Percentiles rank a stretch among this genome's conserved stretches.
Evolutionary conservation across 495 filamentous ascomycete genomes (phyloP).

Genomic region (Xylaria nigripes): DNA sequence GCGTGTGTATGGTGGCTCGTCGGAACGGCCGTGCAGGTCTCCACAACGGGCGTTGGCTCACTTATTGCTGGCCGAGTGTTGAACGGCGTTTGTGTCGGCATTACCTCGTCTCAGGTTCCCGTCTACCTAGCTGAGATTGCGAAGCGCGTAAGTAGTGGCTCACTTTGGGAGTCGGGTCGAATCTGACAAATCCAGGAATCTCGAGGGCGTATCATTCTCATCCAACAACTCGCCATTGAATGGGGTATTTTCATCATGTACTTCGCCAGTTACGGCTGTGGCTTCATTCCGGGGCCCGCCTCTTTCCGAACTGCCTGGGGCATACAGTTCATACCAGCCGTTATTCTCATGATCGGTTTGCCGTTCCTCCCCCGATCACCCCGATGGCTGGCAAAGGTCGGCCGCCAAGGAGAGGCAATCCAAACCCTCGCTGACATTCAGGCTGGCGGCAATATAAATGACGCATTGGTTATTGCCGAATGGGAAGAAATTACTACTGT

Average conservation of each 20-base stretch:
- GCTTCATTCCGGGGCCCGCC: constrained; percentile 50
- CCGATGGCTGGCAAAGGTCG: constrained; percentile 63
- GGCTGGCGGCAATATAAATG: constrained; percentile 52
- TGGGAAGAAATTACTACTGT: constrained; percentile 61
- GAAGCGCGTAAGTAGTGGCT: constrained; percentile 48
- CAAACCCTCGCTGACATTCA: constrained; percentile 62
- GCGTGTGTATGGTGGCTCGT: constrained; percentile 64
- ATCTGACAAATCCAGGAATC: constrained; percentile 14
- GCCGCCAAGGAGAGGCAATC: constrained; percentile 59
- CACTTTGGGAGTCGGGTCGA: background rate
- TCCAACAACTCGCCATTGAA: constrained; percentile 71
- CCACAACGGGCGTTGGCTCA: constrained; percentile 50
- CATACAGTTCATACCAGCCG: constrained; percentile 59
- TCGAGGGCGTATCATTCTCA: constrained; percentile 58
- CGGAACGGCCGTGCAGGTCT: constrained; percentile 59
- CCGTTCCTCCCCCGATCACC: constrained; percentile 67
- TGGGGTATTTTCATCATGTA: constrained; percentile 52
- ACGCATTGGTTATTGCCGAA: constrained; percentile 63
- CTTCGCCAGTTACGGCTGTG: constrained; percentile 45
- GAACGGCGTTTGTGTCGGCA: constrained; percentile 64
- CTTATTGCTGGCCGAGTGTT: constrained; percentile 64
- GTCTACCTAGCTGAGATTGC: constrained; percentile 75
- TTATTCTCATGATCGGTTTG: constrained; percentile 55
- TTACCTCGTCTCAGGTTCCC: constrained; percentile 70
- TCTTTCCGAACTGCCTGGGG: constrained; percentile 69